Evolutionary conservation across 139 green algal genomes (phyloP).

Genomic region (Ettlia oleoabundans): DNA sequence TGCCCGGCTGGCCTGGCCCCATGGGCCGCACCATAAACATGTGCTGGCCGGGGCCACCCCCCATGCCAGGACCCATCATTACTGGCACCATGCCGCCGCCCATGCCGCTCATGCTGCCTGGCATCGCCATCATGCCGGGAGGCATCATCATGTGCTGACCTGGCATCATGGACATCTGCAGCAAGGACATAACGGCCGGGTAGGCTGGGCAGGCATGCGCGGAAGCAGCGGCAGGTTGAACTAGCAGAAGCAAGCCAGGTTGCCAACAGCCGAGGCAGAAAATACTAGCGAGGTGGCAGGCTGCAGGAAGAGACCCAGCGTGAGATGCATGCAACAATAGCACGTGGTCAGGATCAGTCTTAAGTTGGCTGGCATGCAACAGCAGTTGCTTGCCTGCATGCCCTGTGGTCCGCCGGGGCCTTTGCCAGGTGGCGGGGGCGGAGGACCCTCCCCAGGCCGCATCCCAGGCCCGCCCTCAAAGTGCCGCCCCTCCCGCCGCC

Average conservation of each 20-base stretch:
- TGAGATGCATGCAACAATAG: no score
- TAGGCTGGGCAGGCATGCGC: no score
- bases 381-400: constrained; percentile 32
- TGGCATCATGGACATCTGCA: background rate
- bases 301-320: background rate
- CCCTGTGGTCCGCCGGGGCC: constrained; percentile 17
- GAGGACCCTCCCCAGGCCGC: constrained; percentile 5
- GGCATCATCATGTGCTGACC: background rate
- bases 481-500: constrained; percentile 16
- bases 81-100: constrained; percentile 2
- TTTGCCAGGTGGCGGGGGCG: constrained; percentile 28
- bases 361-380: no score
- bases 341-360: no score
- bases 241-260: no score
- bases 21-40: constrained; percentile 34
- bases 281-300: no score
- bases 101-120: background rate
- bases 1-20: constrained; percentile 25
- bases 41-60: background rate
- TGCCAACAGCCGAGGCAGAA: no score
- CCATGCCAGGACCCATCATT: constrained; percentile 21
- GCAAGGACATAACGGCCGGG: no score
- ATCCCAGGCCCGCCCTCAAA: constrained; percentile 20
- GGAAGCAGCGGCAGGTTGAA: no score
- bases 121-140: background rate